Evolutionary conservation across 2,329 filamentous ascomycete genomes (phyloP).

Genomic region (Magnaporthales sp.): DNA sequence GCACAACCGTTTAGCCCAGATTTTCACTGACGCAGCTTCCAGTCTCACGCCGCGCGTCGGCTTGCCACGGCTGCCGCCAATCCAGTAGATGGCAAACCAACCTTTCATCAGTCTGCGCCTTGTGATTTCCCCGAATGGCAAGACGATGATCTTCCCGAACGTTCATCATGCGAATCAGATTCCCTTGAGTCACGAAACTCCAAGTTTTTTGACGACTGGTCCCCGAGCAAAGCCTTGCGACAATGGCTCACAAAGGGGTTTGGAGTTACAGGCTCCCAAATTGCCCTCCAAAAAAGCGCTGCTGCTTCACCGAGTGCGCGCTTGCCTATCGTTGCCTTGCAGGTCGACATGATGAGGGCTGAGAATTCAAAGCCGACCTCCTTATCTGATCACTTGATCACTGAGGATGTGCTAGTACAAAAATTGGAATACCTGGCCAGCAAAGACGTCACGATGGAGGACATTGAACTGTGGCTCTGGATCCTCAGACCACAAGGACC

Average conservation of each 20-base stretch:
- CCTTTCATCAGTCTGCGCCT: background rate
- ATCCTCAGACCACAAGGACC: constrained; percentile 25
- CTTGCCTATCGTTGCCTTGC: constrained; percentile 16
- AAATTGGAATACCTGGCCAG: constrained; percentile 19
- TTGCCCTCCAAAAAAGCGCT: background rate
- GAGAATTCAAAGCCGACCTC: constrained; percentile 12
- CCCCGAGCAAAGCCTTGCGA: background rate
- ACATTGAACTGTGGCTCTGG: constrained; percentile 32
- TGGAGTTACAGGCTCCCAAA: background rate
- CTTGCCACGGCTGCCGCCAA: background rate
- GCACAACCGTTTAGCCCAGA: background rate
- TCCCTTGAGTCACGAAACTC: background rate
- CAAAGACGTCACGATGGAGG: constrained; percentile 22
- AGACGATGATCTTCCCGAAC: background rate
- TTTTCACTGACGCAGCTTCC: background rate
- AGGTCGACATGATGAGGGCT: constrained; percentile 15
- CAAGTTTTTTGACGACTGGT: background rate
- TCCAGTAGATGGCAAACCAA: background rate
- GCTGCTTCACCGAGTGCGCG: constrained; percentile 8
- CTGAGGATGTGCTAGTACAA: constrained; percentile 19
- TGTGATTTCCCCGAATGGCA: background rate
- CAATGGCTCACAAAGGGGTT: background rate
- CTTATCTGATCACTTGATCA: constrained; percentile 13
- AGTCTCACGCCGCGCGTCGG: background rate
- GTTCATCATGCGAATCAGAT: background rate